Percentiles rank a stretch among this genome's conserved stretches.
These are phyloP conservation scores for Penicillium malachiteum DNA, from an alignment of 495 filamentous ascomycete genomes.

Conservation along the genomic window DNA sequence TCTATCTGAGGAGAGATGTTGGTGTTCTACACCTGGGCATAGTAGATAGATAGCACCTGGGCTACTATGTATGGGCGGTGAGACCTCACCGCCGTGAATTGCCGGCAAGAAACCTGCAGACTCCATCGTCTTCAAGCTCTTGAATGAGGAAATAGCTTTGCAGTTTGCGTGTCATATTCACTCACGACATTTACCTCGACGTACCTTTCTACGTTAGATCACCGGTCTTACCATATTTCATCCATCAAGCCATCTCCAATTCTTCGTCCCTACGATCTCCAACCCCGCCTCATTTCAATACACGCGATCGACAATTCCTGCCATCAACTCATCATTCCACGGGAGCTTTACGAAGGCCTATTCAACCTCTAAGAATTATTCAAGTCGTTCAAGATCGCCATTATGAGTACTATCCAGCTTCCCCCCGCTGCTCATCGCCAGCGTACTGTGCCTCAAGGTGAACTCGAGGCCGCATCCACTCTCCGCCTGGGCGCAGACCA, in stretches of 20 bases:
- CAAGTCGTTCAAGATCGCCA: not conserved
- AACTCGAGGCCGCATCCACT: slow-evolving; percentile 81
- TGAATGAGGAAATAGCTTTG: too few relatives aligned
- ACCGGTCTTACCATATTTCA: slow-evolving; percentile 2
- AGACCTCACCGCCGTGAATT: slow-evolving; percentile 21
- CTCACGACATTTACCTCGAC: too few relatives aligned
- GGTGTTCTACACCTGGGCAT: too few relatives aligned
- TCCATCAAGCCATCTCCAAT: not conserved
- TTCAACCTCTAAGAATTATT: too few relatives aligned
- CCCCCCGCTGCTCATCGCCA: slow-evolving; percentile 64
- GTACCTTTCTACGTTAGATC: too few relatives aligned
- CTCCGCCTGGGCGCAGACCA: slow-evolving; percentile 91
- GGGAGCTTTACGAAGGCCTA: too few relatives aligned
- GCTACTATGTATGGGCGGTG: slow-evolving; percentile 11
- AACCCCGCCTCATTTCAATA: not conserved
- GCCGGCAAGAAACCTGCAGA: slow-evolving; percentile 21
- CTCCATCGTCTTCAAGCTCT: too few relatives aligned
- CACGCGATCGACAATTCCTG: not conserved
- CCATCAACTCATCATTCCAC: too few relatives aligned
- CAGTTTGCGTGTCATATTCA: too few relatives aligned
- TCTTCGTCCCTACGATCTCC: not conserved
- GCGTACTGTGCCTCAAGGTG: slow-evolving; percentile 69
- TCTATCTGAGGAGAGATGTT: too few relatives aligned
- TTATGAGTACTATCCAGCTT: slow-evolving; percentile 38
- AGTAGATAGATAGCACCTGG: too few relatives aligned